A percentile compares a stretch with the other conserved stretches of the same genome.
These are phyloP conservation scores for Phialocephala sp. DNA, from an alignment of 2,329 filamentous ascomycete species.

Conservation along the genomic window DNA sequence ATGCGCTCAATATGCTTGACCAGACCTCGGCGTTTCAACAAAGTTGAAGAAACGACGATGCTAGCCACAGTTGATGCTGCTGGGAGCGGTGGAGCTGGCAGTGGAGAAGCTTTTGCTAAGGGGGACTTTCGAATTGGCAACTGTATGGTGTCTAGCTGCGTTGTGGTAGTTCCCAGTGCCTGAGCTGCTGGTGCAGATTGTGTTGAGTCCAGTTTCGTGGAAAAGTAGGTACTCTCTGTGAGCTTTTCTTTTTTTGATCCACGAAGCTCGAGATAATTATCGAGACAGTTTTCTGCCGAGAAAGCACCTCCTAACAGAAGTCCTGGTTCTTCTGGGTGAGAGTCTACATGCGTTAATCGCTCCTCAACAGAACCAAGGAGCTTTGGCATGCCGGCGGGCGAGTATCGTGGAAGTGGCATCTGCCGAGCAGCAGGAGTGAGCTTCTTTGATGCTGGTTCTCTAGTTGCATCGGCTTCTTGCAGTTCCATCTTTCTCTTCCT, in stretches of 20 bases:
- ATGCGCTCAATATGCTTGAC: constrained; percentile 55
- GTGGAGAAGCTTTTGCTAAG: constrained; percentile 7
- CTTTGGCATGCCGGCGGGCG: constrained; percentile 19
- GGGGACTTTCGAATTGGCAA: constrained; percentile 28
- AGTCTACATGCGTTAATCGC: neutral
- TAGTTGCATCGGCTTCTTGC: neutral
- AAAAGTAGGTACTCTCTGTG: constrained; percentile 40
- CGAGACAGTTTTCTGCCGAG: constrained; percentile 50
- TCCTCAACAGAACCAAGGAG: neutral
- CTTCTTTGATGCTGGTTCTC: constrained; percentile 12
- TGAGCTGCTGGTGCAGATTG: constrained; percentile 3
- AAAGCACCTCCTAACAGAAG: constrained; percentile 40
- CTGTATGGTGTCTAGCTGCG: neutral
- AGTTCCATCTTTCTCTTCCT: constrained; percentile 46
- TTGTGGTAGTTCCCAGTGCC: neutral
- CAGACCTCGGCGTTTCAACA: constrained; percentile 52
- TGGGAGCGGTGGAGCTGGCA: constrained; percentile 30
- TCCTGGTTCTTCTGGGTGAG: constrained; percentile 12
- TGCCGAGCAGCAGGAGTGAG: constrained; percentile 16
- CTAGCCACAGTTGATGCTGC: constrained; percentile 26
- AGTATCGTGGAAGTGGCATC: constrained; percentile 26
- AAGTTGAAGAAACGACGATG: constrained; percentile 58
- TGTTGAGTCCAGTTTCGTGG: neutral
- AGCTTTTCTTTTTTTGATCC: constrained; percentile 44
- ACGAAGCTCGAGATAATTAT: constrained; percentile 57